Base-by-base conservation (phyloP, 331 rosid species). In the Stylosanthes scabra region DNA sequence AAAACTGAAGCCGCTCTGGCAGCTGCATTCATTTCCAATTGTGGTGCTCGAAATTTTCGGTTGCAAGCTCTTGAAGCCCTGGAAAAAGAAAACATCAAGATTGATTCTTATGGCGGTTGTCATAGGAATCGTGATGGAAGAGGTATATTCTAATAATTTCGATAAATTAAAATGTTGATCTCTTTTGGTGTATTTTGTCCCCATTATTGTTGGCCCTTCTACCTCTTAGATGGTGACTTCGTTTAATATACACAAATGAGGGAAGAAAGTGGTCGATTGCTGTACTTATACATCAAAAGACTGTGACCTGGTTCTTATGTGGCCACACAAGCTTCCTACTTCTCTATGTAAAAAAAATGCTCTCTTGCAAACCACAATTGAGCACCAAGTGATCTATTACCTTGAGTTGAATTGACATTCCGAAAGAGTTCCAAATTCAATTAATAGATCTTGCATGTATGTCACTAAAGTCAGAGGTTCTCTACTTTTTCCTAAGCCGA, bases 21-120 rank as follows among this genome's bases (percentile, higher is more conserved):
- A 75, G 99, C 93, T 77, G 98, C 98, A 29, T 95, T 95, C 86
- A 95, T 92, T 87, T 95, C 98, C 74, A 95, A 92, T 74, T 95
- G 99, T 55, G 99, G 91, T 81, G 93, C 98, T 66, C 96, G 82
- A 73, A 95, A 90, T 87, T 95, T 95, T 68, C 97, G 99, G 70
- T 62, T 95, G 89, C 88, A 88, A 79, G 99, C 96, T 83, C 96
- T 95, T 74, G 96, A 92, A 82, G 92, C 86, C 54, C 98, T 95
- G 75, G 98, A 88, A 79, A 86, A 80, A 75, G 25, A 60, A 31
- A 84, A 85, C 6, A 5, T 90, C 75, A 82, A 74, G 63, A 88
- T 95, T 63, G 98, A 88, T 80, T 95, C 99, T 47, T 95, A 88
- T 79, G 99, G 99, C 55, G 88, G 88, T 81, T 95, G 99, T 86